phyloP scores from a whole-genome alignment of 257 asterid genomes.

The Plectranthus barbatus region DNA sequence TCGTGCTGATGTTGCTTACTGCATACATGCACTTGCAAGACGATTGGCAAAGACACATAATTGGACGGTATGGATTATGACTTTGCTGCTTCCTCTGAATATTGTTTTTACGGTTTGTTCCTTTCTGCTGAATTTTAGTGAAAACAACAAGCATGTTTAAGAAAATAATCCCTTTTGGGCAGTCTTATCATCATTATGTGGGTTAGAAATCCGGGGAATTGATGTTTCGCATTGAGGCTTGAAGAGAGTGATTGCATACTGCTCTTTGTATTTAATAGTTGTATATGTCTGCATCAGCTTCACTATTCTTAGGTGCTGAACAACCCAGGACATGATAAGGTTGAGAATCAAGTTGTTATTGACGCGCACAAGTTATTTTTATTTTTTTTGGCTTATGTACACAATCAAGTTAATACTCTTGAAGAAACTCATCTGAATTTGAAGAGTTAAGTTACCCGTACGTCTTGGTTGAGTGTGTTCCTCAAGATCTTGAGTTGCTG shows the following conservation, averaged over 20 bases:
- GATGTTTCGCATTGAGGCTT: not conserved
- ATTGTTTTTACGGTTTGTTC: not conserved
- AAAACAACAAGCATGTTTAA: not conserved
- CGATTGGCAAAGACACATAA: slow-evolving; percentile 93
- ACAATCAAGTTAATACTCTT: too few species aligned
- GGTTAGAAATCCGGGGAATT: not conserved
- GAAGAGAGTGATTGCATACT: not conserved
- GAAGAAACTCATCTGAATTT: not conserved
- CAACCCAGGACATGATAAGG: not conserved
- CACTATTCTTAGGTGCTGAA: not conserved
- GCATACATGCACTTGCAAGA: slow-evolving; percentile 88
- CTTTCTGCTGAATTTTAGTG: not conserved
- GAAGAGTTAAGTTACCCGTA: not conserved
- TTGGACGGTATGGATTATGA: slow-evolving; percentile 79
- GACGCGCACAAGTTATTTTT: too few species aligned
- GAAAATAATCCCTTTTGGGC: not conserved
- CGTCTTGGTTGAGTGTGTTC: not conserved
- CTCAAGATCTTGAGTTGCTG: not conserved
- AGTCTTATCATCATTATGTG: not conserved
- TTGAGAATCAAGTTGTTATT: too few species aligned
- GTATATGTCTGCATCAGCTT: not conserved
- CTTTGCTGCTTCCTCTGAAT: slow-evolving; percentile 2
- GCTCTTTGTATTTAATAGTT: not conserved
- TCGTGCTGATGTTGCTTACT: slow-evolving; percentile 96
- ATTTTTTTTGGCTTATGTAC: not conserved